These are phyloP conservation scores for Ophiostoma populinum DNA, from an alignment of 2,329 filamentous ascomycete species.

Conservation along the genomic window DNA sequence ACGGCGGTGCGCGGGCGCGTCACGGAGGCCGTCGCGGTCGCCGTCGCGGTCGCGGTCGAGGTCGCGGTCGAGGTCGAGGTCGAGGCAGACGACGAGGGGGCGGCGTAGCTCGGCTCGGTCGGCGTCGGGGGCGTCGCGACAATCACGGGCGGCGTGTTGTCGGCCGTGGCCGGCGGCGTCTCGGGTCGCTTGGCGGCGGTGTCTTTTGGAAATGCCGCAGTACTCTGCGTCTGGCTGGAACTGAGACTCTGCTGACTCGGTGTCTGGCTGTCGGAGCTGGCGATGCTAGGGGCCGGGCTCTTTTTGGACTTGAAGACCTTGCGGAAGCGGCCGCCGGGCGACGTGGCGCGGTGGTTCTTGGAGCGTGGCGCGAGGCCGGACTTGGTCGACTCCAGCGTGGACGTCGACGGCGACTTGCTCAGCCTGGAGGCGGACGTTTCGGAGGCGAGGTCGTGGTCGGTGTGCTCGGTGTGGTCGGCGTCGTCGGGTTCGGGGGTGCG, in stretches of 20 bases:
- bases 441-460: neutral
- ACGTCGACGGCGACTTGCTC: constrained; percentile 18
- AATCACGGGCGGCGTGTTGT: constrained; percentile 33
- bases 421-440: constrained; percentile 15
- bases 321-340: constrained; percentile 53
- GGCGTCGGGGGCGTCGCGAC: constrained; percentile 52
- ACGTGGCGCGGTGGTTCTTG: constrained; percentile 40
- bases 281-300: constrained; percentile 18
- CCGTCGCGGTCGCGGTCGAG: no score
- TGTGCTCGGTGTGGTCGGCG: constrained; percentile 7
- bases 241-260: neutral
- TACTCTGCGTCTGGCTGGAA: no score
- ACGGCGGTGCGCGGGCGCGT: constrained; percentile 1
- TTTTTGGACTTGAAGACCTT: constrained; percentile 50
- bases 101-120: constrained; percentile 27
- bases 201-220: constrained; percentile 11
- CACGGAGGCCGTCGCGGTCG: constrained; percentile 9
- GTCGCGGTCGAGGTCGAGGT: no score
- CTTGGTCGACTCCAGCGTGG: constrained; percentile 17
- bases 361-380: constrained; percentile 25
- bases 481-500: constrained; percentile 21
- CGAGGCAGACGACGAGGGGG: no score
- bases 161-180: constrained; percentile 29
- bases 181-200: constrained; percentile 20
- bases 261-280: constrained; percentile 25